Base-by-base conservation (phyloP, 306 rosid species). In the Geum urbanum region DNA sequence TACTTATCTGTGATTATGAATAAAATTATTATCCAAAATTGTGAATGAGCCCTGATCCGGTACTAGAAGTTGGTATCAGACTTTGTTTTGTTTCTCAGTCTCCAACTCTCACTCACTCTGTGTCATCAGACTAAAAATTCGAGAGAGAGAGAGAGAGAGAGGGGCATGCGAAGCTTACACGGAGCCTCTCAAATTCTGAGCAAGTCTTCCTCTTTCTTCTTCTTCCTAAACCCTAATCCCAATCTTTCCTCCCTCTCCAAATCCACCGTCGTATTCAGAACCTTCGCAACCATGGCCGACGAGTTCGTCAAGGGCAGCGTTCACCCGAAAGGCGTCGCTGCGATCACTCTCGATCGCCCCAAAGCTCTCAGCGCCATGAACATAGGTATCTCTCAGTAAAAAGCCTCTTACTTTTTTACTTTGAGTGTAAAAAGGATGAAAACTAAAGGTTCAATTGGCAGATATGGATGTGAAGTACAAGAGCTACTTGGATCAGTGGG, bases 361-460 rank as follows among this genome's bases (percentile, higher is more conserved):
- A 87, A 85, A 91, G 99, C 99, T 77, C 97, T 95, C 81, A 95
- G 91, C 80, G 99, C 97, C 71, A 91, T 95, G 99, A 86, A 82
- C 66, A 41, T 95, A 74, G 99, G 97, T 91, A 46, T 75, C 39
- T 43, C 10, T 43, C 37, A 43, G 46, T 9, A 52, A 6, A 27
- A 48, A 66, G 45, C 22, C 49, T 39, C 27, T 9, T 15, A 7
- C 46, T 59, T 59, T 27, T 20, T 32, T 40, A 5, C 15, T 45
- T 4, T 16, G 35, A 15, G 5, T 40, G 4, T 9, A 13, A 61
- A 27, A 37, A 20, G 37, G 37, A 32, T 32, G 37, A 32, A 32
- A 56, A 52, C 54, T 65, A 41, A 46, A 64, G 3, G 73, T 62
- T 41, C 50, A 40, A 61, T 61, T 50, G 66, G 92, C 88, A 95